Base-by-base conservation (phyloP, 345 rosid species). In the Arabidopsis arenosa region DNA sequence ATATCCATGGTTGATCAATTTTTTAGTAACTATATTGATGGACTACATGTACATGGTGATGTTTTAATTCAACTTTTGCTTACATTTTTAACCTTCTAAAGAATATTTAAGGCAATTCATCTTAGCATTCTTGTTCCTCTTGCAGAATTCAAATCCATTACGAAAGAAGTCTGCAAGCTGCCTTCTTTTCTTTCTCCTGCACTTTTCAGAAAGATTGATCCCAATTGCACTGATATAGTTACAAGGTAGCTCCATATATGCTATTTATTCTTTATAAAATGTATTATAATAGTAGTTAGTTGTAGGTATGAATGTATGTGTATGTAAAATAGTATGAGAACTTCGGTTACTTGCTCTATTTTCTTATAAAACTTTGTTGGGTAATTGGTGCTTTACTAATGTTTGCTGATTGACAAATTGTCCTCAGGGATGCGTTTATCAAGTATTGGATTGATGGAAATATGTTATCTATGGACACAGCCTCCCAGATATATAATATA, bases 141-240 rank as follows among this genome's bases (percentile, higher is more conserved):
- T 75, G 68, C 86, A 92, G 97, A 87, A 63, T 92, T 92, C 73
- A 88, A 87, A 81, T 61, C 82, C 66, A 79, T 89, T 26, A 77
- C 86, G 3, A 92, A 82, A 83, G 88, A 84, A 76, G 74, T 90
- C 43, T 92, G 96, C 87, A 85, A 83, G 84, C 79, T 92, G 45
- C 97, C 97, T n/a, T 88, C 89, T 14, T 90, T 85, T 66, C 75
- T 90, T 72, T 89, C 90, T 36, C 53, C 83, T 8, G 76, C 75
- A 5, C 83, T 92, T 69, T 92, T 89, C 73, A 84, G 85, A 75
- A 86, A 81, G 83, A 87, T 92, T 63, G 92, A 92, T 68, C 52
- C 53, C 21, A 78, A 83, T 56, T 43, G 70, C 76, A 76, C 83
- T 32, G 93, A 92, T 65, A 58, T 74, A 15, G 86, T 90, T 78